These are phyloP conservation scores for Tolypocladium paradoxum DNA, from an alignment of 2,329 filamentous ascomycete species.

Conservation along the genomic window DNA sequence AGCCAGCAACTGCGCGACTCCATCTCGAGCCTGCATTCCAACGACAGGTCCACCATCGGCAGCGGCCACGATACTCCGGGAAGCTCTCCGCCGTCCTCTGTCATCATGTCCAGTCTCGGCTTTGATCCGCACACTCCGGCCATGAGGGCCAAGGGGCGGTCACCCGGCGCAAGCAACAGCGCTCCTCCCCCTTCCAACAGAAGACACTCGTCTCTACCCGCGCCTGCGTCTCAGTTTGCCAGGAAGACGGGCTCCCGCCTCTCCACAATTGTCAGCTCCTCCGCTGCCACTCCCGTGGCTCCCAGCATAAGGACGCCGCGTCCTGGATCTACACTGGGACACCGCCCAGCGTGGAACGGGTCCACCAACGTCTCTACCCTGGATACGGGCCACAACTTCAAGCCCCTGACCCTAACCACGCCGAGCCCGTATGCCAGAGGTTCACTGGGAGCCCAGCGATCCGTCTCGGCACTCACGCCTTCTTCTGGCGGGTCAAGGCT, in stretches of 20 bases:
- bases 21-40: slow-evolving; percentile 82
- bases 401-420: slow-evolving; percentile 48
- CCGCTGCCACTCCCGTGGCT: slow-evolving; percentile 36
- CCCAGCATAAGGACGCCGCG: slow-evolving; percentile 25
- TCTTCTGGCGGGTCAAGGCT: slow-evolving; percentile 33
- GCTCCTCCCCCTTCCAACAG: slow-evolving; percentile 34
- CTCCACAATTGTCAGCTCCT: slow-evolving; percentile 37
- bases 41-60: slow-evolving; percentile 60
- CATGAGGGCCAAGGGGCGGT: slow-evolving; percentile 33
- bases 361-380: slow-evolving; percentile 48
- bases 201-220: slow-evolving; percentile 37
- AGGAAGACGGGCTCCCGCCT: slow-evolving; percentile 33
- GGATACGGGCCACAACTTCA: slow-evolving; percentile 58
- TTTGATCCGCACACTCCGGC: slow-evolving; percentile 36
- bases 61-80: slow-evolving; percentile 63
- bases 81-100: slow-evolving; percentile 52
- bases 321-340: slow-evolving; percentile 33
- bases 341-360: slow-evolving; percentile 62
- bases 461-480: slow-evolving; percentile 31
- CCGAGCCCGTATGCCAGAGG: slow-evolving; percentile 45
- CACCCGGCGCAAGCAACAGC: slow-evolving; percentile 34
- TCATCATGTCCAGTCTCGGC: slow-evolving; percentile 47
- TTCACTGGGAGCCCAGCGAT: slow-evolving; percentile 28
- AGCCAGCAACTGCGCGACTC: slow-evolving; percentile 80
- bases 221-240: slow-evolving; percentile 26